Evolutionary conservation across 352 stramenopile species (phyloP).

Genomic region (Saprolegnia parasitica): DNA sequence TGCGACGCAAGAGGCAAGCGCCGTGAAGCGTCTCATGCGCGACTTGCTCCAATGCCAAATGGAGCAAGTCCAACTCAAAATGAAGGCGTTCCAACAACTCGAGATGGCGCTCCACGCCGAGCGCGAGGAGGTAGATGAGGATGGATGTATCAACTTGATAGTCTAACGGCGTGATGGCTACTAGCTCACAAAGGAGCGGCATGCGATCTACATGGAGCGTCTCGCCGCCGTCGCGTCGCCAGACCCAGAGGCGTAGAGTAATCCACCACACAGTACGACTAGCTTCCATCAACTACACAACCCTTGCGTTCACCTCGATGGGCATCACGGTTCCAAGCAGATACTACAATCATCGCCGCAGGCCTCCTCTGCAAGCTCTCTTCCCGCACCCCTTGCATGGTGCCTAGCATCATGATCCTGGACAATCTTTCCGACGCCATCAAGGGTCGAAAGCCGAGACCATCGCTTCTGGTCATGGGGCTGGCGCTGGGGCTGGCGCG

Average conservation of each 20-base stretch:
- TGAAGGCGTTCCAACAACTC: conserved; percentile 59
- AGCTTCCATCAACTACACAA: too few relatives aligned
- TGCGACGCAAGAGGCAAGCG: conserved; percentile 40
- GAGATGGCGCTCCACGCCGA: conserved; percentile 51
- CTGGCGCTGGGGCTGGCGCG: too few relatives aligned
- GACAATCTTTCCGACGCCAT: too few relatives aligned
- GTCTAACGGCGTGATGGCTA: neutral
- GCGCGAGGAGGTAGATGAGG: conserved; percentile 36
- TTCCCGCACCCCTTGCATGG: too few relatives aligned
- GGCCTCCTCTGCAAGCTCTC: too few relatives aligned
- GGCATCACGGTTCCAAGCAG: too few relatives aligned
- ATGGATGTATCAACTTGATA: too few relatives aligned
- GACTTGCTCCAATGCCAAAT: conserved; percentile 66
- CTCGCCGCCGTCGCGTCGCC: conserved; percentile 28
- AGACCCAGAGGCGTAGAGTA: neutral
- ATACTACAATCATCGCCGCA: too few relatives aligned
- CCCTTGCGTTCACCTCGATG: too few relatives aligned
- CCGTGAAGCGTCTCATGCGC: conserved; percentile 47
- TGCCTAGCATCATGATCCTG: too few relatives aligned
- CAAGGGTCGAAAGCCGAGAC: too few relatives aligned
- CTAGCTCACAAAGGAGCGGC: conserved; percentile 53
- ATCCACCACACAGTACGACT: neutral
- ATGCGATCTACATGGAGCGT: conserved; percentile 70
- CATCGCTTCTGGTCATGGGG: too few relatives aligned
- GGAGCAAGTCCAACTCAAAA: conserved; percentile 73